Conservation (phyloP, 768 basidiomycete species). For the Boletellus sp. region DNA sequence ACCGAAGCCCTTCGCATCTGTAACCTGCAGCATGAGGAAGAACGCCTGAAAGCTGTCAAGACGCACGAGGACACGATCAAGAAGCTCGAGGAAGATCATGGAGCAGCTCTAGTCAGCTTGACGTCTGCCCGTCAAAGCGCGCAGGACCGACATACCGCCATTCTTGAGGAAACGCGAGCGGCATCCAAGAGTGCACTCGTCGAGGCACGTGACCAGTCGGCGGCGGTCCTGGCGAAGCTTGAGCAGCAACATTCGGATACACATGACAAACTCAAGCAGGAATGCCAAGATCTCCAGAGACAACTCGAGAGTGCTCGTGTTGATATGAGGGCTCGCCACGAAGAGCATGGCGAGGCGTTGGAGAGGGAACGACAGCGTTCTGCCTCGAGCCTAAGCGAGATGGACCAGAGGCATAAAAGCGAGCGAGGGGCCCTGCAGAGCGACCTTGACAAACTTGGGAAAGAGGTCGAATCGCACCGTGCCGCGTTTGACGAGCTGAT, state of each 20-base stretch:
- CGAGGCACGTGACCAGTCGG: constrained; percentile 47
- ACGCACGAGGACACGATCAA: constrained; percentile 42
- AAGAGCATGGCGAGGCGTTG: constrained; percentile 16
- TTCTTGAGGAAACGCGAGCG: constrained; percentile 35
- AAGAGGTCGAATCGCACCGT: constrained; percentile 53
- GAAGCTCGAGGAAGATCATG: constrained; percentile 45
- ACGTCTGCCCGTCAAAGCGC: constrained; percentile 38
- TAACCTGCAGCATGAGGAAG: constrained; percentile 32
- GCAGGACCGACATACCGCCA: constrained; percentile 32
- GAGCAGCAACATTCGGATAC: constrained; percentile 48
- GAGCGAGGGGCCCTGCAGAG: constrained; percentile 36
- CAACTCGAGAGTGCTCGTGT: constrained; percentile 61
- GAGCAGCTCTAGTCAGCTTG: constrained; percentile 41
- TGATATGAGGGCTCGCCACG: constrained; percentile 29
- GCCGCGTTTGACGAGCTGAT: constrained; percentile 41
- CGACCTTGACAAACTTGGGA: constrained; percentile 45
- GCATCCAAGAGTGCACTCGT: constrained; percentile 35
- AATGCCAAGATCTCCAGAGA: constrained; percentile 36
- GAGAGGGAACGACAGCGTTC: constrained; percentile 29
- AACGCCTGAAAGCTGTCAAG: constrained; percentile 33
- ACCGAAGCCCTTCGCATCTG: constrained; percentile 35
- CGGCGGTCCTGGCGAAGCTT: constrained; percentile 46
- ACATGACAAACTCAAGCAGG: constrained; percentile 37
- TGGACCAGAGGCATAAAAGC: constrained; percentile 14
- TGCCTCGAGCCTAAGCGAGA: constrained; percentile 14